Percentiles rank a stretch among this genome's conserved stretches.
Conservation (phyloP, 177 flowering plant genomes). For the Vitis hybrid region DNA sequence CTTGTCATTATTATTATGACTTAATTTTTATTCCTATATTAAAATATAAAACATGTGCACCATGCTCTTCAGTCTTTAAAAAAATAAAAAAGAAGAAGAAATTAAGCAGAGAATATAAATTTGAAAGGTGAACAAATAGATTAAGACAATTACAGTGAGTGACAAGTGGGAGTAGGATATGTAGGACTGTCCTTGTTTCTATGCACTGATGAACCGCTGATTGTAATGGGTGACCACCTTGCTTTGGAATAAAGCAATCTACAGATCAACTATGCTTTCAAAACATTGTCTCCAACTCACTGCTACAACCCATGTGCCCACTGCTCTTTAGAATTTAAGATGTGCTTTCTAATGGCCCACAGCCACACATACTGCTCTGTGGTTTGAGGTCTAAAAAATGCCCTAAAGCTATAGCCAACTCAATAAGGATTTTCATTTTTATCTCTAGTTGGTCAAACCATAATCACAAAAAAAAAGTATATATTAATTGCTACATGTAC, state of each 20-base stretch:
- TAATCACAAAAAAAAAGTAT: too few species aligned
- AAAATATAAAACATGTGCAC: background rate
- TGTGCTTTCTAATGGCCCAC: conserved; percentile 8
- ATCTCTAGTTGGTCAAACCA: too few species aligned
- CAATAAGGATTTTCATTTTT: too few species aligned
- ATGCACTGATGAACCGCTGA: background rate
- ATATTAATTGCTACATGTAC: too few species aligned
- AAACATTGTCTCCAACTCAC: conserved; percentile 17
- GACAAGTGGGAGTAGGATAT: background rate
- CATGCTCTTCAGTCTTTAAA: background rate
- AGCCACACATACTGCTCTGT: background rate
- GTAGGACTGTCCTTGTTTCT: background rate
- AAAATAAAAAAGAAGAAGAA: background rate
- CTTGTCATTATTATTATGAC: too few species aligned
- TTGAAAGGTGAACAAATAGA: background rate
- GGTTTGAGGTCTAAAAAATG: too few species aligned
- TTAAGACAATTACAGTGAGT: background rate
- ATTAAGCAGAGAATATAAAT: background rate
- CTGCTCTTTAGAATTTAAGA: conserved; percentile 3
- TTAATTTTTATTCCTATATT: too few species aligned
- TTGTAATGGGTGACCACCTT: background rate
- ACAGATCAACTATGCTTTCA: background rate
- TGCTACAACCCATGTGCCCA: conserved; percentile 16
- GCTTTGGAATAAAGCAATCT: conserved; percentile 5
- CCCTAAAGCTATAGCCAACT: too few species aligned